A percentile compares a stretch with the other conserved stretches of the same genome.
phyloP scores from a whole-genome alignment of 495 filamentous ascomycete species.

The Pyronema domesticum region DNA sequence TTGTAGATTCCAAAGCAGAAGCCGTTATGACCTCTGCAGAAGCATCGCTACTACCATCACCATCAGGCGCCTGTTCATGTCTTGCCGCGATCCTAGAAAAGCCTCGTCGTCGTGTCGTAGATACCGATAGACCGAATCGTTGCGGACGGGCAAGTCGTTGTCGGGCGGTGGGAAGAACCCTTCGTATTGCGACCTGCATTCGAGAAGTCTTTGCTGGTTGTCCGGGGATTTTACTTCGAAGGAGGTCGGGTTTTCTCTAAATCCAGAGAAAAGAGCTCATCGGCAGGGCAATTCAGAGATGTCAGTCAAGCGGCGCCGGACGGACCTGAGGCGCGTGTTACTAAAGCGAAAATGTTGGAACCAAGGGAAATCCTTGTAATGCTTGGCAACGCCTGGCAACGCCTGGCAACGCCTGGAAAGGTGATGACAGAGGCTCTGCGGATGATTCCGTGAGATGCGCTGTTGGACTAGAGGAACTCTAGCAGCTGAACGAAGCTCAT shows the following conservation, averaged over 20 bases:
- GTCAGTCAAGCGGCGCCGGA: not conserved
- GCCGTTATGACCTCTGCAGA: not conserved
- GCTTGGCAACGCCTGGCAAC: no score
- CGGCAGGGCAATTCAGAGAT: not conserved
- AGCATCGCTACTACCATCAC: not conserved
- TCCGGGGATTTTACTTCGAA: not conserved
- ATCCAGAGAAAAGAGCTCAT: not conserved
- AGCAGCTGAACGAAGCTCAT: no score
- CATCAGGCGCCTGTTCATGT: no score
- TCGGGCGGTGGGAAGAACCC: conserved; percentile 19
- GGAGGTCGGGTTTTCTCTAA: no score
- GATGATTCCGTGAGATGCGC: no score
- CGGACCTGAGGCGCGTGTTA: no score
- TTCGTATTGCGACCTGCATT: conserved; percentile 21
- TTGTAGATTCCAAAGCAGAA: not conserved
- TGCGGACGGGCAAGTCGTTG: conserved; percentile 11
- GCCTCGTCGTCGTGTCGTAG: not conserved
- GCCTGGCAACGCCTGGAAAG: no score
- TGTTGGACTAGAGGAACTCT: no score
- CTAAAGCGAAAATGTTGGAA: no score
- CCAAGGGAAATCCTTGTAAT: no score
- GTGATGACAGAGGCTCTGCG: no score
- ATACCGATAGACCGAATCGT: conserved; percentile 1
- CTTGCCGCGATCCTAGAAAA: no score
- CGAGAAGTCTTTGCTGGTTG: not conserved